Base-by-base conservation (phyloP, 176 grass and related monocot genomes). In the Avena eriantha region DNA sequence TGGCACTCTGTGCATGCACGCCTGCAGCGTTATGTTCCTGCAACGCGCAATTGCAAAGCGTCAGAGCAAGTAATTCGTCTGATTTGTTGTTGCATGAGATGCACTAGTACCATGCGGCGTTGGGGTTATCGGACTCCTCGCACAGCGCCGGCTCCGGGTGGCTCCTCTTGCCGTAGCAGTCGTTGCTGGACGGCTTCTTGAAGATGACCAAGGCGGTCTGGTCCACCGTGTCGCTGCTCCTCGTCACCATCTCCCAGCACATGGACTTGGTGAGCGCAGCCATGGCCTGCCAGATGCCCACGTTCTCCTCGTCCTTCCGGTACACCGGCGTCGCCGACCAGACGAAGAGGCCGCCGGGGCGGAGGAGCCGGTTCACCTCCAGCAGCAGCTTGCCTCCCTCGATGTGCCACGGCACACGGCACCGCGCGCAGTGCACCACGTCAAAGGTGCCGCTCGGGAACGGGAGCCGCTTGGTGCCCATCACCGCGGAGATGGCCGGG, bases 261-360 rank as follows among this genome's bases (percentile, higher is more conserved):
- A 98, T 98, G 71, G 93, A 83, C 85, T 91, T 92, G 78, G 90
- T 98, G 16, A 98, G 76, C 69, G 65, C 78, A 3, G 31, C 84
- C 92, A 98, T 98, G 0, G 78, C 93, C 31, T 91, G 70, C 93
- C 96, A 98, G 82, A 98, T 98, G 64, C 84, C 70, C 72, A 95
- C 92, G 84, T 98, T 90, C 69, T 91, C 91, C 2, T 83, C 81
- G 70, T 82, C 53, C 33, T 94, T 94, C 45, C 90, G 92, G 76
- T 98, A 98, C 31, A 94, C 88, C 18, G 96, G 93, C 47, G 96
- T 98, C 29, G 96, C 96, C 2, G 96, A 95, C 96, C 96, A 98
- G 3, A 98, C 65, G 79, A 98, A 98, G 64, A 95, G 85, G 29
- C 96, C 96, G 4, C 90, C 93, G 21, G 96, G 90, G 0, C 93